These are phyloP conservation scores for Margaritispora aquatica DNA, from an alignment of 495 filamentous ascomycete species.

Conservation along the genomic window DNA sequence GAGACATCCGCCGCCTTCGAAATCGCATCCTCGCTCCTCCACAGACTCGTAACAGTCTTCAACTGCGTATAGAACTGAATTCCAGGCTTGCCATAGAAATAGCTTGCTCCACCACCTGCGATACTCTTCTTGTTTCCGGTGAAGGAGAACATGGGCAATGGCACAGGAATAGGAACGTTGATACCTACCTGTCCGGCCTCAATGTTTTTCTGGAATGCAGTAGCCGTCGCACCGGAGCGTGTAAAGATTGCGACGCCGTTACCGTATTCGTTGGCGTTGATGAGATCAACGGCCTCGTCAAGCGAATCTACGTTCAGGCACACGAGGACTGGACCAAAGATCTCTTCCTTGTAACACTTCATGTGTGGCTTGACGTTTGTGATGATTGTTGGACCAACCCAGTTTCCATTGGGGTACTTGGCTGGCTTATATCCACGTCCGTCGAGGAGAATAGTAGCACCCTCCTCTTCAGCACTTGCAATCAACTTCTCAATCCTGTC, in stretches of 20 bases:
- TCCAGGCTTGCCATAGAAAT: constrained; percentile 91
- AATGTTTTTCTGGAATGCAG: constrained; percentile 55
- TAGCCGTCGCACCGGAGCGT: constrained; percentile 51
- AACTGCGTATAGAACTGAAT: constrained; percentile 92
- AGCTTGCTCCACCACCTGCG: constrained; percentile 87
- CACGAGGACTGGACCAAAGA: constrained; percentile 93
- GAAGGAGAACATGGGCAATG: constrained; percentile 93
- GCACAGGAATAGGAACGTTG: constrained; percentile 81
- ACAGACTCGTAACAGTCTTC: constrained; percentile 94
- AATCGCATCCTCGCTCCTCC: constrained; percentile 80
- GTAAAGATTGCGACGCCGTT: constrained; percentile 65
- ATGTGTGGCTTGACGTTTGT: constrained; percentile 85
- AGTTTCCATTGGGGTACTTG: constrained; percentile 97
- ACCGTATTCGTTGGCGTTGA: constrained; percentile 61
- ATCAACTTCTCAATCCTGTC: constrained; percentile 86
- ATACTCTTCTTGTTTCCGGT: constrained; percentile 97
- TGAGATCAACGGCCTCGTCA: constrained; percentile 65
- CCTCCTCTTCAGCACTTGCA: constrained; percentile 82
- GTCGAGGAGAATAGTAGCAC: constrained; percentile 91
- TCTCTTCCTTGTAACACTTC: constrained; percentile 94
- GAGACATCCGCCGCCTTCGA: constrained; percentile 74
- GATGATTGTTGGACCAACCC: constrained; percentile 92
- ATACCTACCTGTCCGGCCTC: constrained; percentile 76
- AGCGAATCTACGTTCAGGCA: constrained; percentile 78
- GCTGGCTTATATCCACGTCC: constrained; percentile 79